Base-by-base conservation (phyloP, 75 land plant species). In the Cunninghamia lanceolata region DNA sequence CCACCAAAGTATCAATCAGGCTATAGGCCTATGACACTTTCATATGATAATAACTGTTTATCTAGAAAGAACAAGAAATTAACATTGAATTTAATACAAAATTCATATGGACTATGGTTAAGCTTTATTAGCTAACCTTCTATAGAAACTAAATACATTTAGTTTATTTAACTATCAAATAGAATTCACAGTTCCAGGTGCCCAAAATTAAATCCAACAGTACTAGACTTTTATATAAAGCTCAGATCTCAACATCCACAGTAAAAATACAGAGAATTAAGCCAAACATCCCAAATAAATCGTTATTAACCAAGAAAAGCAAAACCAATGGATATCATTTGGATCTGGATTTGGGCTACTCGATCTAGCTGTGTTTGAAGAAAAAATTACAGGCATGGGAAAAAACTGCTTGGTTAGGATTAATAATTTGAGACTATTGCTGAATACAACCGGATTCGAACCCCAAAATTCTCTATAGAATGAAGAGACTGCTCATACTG, bases 191-290 rank as follows among this genome's bases (percentile, higher is more conserved):
- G 75, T 73, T 73, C 3, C 75, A 71, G 28, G 1, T 45, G 82
- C 82, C 50, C 15, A 25, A 78, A 42, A 25, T 40, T 19, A 42
- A 78, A 78, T 78, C 81, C 47, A 78, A 43, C 13, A 45, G 28
- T 80, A 28, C 43, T 14, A 43, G 14, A 43, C 82, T 25, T 34
- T 21, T 5, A 21, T 3, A 28, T 15, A 80, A 25, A 80, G 50
- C 82, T 45, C 82, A 45, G 82, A 80, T 80, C 82, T 45, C 50
- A 45, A 45, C 32, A n/a, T 34, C 82, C 47, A 80, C 50, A 45
- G 42, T 28, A 14, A 2, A 11, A 45, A 80, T 19, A 45, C 50
- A 10, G n/a, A 25, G 3, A 80, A 80, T 80, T 80, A 47, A 45
- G 45, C 14, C 1, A 28, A 80, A 80, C 21, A 45, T 45, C 32